Conservation (phyloP, 345 rosid genomes). For the Lepidium aucheri region DNA sequence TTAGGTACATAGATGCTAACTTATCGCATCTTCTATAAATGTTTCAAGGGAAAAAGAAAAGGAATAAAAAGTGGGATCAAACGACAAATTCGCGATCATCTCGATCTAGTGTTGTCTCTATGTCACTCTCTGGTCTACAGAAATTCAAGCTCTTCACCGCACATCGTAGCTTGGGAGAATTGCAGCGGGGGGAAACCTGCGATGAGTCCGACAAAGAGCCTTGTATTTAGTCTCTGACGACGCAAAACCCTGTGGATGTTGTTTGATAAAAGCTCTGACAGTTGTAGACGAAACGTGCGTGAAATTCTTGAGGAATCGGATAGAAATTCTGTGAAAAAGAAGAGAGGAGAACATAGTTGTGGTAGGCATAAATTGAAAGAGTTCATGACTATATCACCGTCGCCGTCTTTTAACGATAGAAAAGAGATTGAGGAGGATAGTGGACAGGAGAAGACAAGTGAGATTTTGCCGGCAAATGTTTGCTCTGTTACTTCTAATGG, state of each 20-base stretch:
- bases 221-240: slow-evolving; percentile 21
- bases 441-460: slow-evolving; percentile 8
- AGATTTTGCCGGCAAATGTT: background rate
- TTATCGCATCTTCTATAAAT: slow-evolving; percentile 5
- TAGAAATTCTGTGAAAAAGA: slow-evolving; percentile 13
- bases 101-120: background rate
- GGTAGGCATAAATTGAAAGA: slow-evolving; percentile 15
- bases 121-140: slow-evolving; percentile 24
- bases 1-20: slow-evolving; percentile 1
- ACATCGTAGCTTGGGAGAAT: slow-evolving; percentile 12
- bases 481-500: background rate
- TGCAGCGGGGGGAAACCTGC: slow-evolving; percentile 7
- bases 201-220: slow-evolving; percentile 26
- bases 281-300: slow-evolving; percentile 21
- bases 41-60: background rate
- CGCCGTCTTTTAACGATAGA: slow-evolving; percentile 10
- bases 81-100: background rate
- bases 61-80: background rate
- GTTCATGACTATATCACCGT: slow-evolving; percentile 21
- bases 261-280: slow-evolving; percentile 23
- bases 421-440: slow-evolving; percentile 8
- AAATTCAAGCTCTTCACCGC: slow-evolving; percentile 22
- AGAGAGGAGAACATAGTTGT: slow-evolving; percentile 19
- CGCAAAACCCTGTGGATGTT: slow-evolving; percentile 28
- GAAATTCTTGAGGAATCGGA: slow-evolving; percentile 25